Conservation (phyloP, 495 filamentous ascomycete genomes). For the Tuber calosporum region DNA sequence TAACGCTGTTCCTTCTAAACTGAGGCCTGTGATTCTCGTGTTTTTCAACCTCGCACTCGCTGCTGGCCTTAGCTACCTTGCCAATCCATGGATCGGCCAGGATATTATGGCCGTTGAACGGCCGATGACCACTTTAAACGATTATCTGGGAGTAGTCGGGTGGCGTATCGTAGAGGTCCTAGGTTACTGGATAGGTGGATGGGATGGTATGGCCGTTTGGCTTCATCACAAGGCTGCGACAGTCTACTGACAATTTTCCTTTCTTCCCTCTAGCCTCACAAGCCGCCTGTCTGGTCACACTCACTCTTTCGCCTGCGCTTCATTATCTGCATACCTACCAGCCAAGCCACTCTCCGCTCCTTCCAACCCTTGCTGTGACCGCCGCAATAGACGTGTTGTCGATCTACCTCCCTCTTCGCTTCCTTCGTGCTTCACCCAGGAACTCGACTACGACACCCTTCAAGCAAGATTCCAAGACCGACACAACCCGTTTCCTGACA, state of each 20-base stretch:
- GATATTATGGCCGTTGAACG: slow-evolving; percentile 33
- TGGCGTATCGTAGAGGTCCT: slow-evolving; percentile 35
- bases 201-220: slow-evolving; percentile 34
- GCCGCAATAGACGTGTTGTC: slow-evolving; percentile 33
- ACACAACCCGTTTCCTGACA: slow-evolving; percentile 27
- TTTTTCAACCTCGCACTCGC: slow-evolving; percentile 29
- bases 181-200: slow-evolving; percentile 37
- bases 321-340: slow-evolving; percentile 40
- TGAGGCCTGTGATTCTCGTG: slow-evolving; percentile 34
- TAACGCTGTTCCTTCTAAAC: slow-evolving; percentile 34
- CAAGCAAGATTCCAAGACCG: slow-evolving; percentile 15
- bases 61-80: slow-evolving; percentile 32
- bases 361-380: slow-evolving; percentile 32
- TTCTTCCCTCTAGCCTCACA: slow-evolving; percentile 24
- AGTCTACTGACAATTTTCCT: background rate
- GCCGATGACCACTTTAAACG: slow-evolving; percentile 30
- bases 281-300: slow-evolving; percentile 34
- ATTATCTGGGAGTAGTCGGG: slow-evolving; percentile 31
- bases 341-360: slow-evolving; percentile 32
- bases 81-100: slow-evolving; percentile 36
- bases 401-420: slow-evolving; percentile 35
- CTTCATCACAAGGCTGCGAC: slow-evolving; percentile 1
- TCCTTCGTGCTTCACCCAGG: slow-evolving; percentile 25
- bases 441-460: slow-evolving; percentile 12
- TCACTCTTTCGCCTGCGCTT: slow-evolving; percentile 33